A percentile compares a stretch with the other conserved stretches of the same genome.
These are phyloP conservation scores for Glycine soja DNA, from an alignment of 306 rosid species.

Conservation along the genomic window DNA sequence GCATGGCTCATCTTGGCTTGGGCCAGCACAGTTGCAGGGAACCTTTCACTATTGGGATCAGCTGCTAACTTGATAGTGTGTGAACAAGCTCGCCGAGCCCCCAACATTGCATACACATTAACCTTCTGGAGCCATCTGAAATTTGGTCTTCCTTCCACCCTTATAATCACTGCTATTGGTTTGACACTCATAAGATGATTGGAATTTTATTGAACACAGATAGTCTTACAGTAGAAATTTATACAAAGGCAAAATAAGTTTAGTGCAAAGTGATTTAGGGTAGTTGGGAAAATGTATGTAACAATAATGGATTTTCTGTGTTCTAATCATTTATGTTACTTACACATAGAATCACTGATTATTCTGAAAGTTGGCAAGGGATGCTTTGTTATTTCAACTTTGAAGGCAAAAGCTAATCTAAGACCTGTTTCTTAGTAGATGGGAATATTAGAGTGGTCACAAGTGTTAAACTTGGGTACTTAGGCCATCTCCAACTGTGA, in stretches of 20 bases:
- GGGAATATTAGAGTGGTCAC: not conserved
- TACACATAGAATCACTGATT: not conserved
- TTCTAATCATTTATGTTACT: not conserved
- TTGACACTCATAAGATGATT: conserved; percentile 70
- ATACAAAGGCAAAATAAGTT: conserved; percentile 2
- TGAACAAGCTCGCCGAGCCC: conserved; percentile 86
- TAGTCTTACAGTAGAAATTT: not conserved
- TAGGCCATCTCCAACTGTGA: too few relatives aligned
- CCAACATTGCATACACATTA: conserved; percentile 66
- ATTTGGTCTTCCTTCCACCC: conserved; percentile 86
- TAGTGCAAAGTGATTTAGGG: not conserved
- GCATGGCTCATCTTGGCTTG: conserved; percentile 92
- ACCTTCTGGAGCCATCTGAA: conserved; percentile 89
- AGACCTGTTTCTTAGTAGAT: not conserved
- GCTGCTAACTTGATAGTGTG: conserved; percentile 94
- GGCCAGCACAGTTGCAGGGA: conserved; percentile 89
- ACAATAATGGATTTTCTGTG: not conserved
- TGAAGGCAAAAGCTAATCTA: not conserved
- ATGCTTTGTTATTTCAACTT: conserved; percentile 8
- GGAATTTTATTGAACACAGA: not conserved
- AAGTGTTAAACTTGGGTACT: not conserved
- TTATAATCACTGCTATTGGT: conserved; percentile 80
- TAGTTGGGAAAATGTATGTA: not conserved
- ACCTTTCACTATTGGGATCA: conserved; percentile 77
- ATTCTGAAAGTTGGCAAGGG: not conserved